Base-by-base conservation (phyloP, 2,329 filamentous ascomycete genomes). In the Knufia fluminis region DNA sequence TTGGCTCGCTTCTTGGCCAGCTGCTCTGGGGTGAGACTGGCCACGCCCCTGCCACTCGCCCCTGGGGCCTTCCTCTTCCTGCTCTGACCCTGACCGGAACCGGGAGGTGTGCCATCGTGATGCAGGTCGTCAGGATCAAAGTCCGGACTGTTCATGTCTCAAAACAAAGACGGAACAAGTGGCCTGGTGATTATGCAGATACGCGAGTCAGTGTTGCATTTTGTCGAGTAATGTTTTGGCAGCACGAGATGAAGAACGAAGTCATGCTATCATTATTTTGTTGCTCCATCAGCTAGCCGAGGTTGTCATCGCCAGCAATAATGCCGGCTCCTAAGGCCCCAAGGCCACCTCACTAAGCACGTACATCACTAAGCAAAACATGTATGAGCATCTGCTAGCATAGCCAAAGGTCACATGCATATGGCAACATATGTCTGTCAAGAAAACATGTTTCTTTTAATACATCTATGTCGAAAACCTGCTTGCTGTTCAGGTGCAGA, bases 1-100 rank as follows among this genome's bases (percentile, higher is more conserved):
- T 95, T 95, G 61, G 87, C 86, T 56, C 90, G 78, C 72, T 95
- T 96, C 66, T 89, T 85, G 24, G 85, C 86, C 52, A 95, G 78
- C 68, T 95, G 90, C 54, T 90, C 85, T 4, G 88, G 85, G 9
- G 87, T 94, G 63, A 95, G 75, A 61, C 86, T 91, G 55, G 88
- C 87, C 49, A 94, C 89, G 55, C 86, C 89, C 57, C 88, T 80
- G 52, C 84, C 71, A 40, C 67, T 66, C 20, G 64, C 56, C 50
- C 60, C 66, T 35, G 64, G 62, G 48, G 68, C 56, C 57, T 71
- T 73, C 60, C 70, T 67, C 58, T 69, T 69, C 50, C 66, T 49
- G 20, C n/a, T 43, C 23, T 39, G 19, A 14, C n/a, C n/a, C n/a
- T n/a, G n/a, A n/a, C n/a, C n/a, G n/a, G n/a, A n/a, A n/a, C n/a